Base-by-base conservation (phyloP, 169 alveolate species). In the Plasmodium vinckei region DNA sequence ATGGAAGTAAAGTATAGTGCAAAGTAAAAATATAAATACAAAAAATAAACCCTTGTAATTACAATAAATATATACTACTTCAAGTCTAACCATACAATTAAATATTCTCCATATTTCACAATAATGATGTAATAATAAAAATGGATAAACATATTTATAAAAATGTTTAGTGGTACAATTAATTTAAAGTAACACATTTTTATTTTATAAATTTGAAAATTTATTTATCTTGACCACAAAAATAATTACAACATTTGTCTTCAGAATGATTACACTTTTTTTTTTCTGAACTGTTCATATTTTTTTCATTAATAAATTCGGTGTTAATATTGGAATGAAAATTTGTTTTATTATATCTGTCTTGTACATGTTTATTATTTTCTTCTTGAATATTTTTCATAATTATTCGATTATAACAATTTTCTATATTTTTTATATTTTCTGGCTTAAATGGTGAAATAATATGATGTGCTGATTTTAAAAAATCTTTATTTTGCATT, bases 391-490 rank as follows among this genome's bases (percentile, higher is more conserved):
- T 33, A 6, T 77, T 77, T 42, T 63, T 77, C 19, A 49, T 39
- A 9, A 77, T 77, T 13, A 64, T 51, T 23, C 68, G 49, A 23
- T 77, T 77, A 46, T 77, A 77, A 54, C 56, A 9, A 47, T 63
- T 77, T 77, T 77, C 88, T 64, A 77, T 13, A 44, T 77, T 61
- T 39, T 61, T 51, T 9, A 77, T 77, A n/a, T 77, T 77, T n/a
- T 67, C 17, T 3, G 73, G 88, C 0, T 23, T 64, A 17, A 77
- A 77, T 19, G 88, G 70, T 9, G 88, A 44, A 5, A 77, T 77
- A 39, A 77, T 23, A 9, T 73, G 79, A 44, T 49, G 49, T 10
- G 88, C 88, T 6, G 61, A 63, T 77, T 64, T 61, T 49, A 77
- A 5, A 77, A 77, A 77, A 1, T 77, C 70, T 3, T n/a, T 27